Conservation (phyloP, 345 rosid genomes). For the Erucastrum elatum region DNA sequence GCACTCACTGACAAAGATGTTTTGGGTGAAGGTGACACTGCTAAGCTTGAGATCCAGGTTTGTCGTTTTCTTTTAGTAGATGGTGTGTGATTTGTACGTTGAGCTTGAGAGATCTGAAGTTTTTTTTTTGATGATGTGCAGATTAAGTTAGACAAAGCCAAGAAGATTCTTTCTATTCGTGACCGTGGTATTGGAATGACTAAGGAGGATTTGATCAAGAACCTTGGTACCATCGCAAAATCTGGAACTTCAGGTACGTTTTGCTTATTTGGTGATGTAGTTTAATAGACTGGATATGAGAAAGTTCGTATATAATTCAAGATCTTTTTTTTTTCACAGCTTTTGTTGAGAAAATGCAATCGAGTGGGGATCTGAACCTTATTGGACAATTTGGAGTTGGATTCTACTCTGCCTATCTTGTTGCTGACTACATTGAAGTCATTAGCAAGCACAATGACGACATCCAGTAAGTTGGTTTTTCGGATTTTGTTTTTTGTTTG, state of each 20-base stretch:
- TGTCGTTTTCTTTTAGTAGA: constrained; percentile 5
- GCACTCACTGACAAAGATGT: constrained; percentile 89
- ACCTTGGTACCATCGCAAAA: constrained; percentile 97
- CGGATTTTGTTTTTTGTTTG: neutral
- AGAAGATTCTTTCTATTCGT: constrained; percentile 79
- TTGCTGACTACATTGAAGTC: constrained; percentile 97
- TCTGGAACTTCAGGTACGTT: constrained; percentile 96
- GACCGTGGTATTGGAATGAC: constrained; percentile 99
- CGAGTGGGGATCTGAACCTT: constrained; percentile 90
- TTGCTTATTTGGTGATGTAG: neutral
- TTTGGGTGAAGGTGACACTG: constrained; percentile 83
- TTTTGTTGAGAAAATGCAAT: constrained; percentile 97
- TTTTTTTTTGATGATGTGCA: constrained; percentile 34
- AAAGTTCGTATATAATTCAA: neutral
- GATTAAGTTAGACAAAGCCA: constrained; percentile 93
- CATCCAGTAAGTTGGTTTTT: constrained; percentile 59
- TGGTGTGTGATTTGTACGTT: neutral
- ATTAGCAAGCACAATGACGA: constrained; percentile 96
- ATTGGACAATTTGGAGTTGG: constrained; percentile 99
- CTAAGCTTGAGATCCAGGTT: constrained; percentile 98
- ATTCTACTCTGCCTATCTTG: constrained; percentile 94
- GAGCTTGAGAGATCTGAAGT: neutral
- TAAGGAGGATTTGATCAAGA: constrained; percentile 92
- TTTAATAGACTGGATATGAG: neutral
- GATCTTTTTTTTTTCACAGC: constrained; percentile 48